Evolutionary conservation across 495 filamentous ascomycete genomes (phyloP), one percentile per base, ranked within the genome.

Genomic region (Thozetella sp.): DNA sequence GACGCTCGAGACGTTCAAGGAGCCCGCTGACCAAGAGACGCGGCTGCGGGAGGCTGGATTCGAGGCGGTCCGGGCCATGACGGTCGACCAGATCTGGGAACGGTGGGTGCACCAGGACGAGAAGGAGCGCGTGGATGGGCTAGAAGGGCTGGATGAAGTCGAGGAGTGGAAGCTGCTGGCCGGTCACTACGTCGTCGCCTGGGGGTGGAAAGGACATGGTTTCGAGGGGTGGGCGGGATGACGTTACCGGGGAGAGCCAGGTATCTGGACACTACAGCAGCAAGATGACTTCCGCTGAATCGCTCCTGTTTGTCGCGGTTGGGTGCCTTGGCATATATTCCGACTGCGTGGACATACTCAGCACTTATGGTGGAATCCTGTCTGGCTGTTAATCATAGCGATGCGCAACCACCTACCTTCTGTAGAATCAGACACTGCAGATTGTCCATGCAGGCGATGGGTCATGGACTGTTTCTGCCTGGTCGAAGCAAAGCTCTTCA

Each of bases 101-200:
- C 68, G 77, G 13, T 97, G 93, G 90, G 79, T 97, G 2, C 58
- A 45, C 0, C 75, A 80, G 10, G 75, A 71, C n/a, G 95, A 98
- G 76, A 94, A 90, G 68, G 89, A 89, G 64, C 78, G 95, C 61
- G 86, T 98, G 2, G 86, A 89, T 51, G 67, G 73, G 23, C 71
- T 97, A 55, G 95, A 98, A 73, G 90, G 93, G 79, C 68, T 98
- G 62, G 95, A 99, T 79, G 95, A 99, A 74, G 84, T 97, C 56
- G 95, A 99, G 75, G 95, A 99, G 76, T 97, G 94, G 93, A 77
- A 85, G 65, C 70, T 99, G 69, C 71, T 99, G 65, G 92, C 92
- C 3, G 82, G 82, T 59, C 95, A 99, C 79, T 99, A 99, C 73
- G 89, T 93, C 62, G 82, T 98, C 56, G 88, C 82, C 11, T 97